Evolutionary conservation across 805 yeast species (phyloP).

Genomic region (Candida nanaspora): DNA sequence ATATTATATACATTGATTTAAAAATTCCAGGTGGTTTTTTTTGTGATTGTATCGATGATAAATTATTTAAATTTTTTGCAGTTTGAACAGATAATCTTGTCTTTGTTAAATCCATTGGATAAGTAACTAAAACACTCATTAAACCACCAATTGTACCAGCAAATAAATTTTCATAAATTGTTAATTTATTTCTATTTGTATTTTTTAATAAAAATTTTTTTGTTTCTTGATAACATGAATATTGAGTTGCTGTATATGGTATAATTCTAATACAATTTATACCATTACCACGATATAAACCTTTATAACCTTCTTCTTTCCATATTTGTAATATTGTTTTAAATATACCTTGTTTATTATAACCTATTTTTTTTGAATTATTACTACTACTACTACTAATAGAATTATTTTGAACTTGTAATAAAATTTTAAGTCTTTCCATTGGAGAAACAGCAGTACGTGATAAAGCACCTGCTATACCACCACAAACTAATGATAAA

Average conservation of each 20-base stretch:
- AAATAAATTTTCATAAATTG: slow-evolving; percentile 51
- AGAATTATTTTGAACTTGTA: slow-evolving; percentile 71
- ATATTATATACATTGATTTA: slow-evolving; percentile 50
- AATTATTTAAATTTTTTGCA: slow-evolving; percentile 45
- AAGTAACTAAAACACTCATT: slow-evolving; percentile 72
- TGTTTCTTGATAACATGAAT: slow-evolving; percentile 67
- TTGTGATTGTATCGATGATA: slow-evolving; percentile 24
- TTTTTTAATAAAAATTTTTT: slow-evolving; percentile 32
- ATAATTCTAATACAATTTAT: slow-evolving; percentile 83
- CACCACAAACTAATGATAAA: slow-evolving; percentile 66
- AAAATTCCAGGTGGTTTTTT: slow-evolving; percentile 65
- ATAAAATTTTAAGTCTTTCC: slow-evolving; percentile 86
- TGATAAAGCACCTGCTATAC: slow-evolving; percentile 73
- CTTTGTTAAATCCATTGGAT: slow-evolving; percentile 86
- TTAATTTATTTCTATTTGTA: slow-evolving; percentile 28
- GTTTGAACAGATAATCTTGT: slow-evolving; percentile 89
- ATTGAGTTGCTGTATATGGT: slow-evolving; percentile 94
- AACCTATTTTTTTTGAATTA: too few species aligned
- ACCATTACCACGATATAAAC: slow-evolving; percentile 86
- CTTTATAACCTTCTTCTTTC: slow-evolving; percentile 86
- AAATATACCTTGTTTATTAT: slow-evolving; percentile 56
- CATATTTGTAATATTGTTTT: slow-evolving; percentile 74
- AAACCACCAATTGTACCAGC: slow-evolving; percentile 84
- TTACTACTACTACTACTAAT: slow-evolving; percentile 6
- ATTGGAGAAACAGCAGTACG: slow-evolving; percentile 92